Evolutionary conservation across 306 rosid genomes (phyloP), one percentile per base, ranked within the genome.

Genomic region (Macrotyloma uniflorum): DNA sequence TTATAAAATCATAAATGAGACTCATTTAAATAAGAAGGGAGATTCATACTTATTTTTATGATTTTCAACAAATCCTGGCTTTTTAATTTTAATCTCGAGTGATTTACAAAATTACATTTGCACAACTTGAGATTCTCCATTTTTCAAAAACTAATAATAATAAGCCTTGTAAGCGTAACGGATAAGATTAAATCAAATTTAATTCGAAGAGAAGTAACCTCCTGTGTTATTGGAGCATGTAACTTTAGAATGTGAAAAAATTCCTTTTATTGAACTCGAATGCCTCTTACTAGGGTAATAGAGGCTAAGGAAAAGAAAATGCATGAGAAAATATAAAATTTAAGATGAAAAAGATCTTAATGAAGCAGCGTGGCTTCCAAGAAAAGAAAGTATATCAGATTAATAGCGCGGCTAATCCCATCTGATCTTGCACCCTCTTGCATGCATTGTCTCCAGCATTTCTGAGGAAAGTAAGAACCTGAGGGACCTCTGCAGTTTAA

Each of bases 381-480:
- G 67, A 81, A 72, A 72, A 76, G 74, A 26, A 71, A 57, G 49
- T 19, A 30, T 38, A 65, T 20, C 15, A 66, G 67, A 16, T 1
- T 59, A n/a, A 57, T 8, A 69, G 66, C 0, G 14, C n/a, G 19
- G 74, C 84, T 86, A 90, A 84, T 86, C 94, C 94, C 94, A 90
- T 83, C 90, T 90, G 80, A 90, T 65, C 79, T 78, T 82, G 90
- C 91, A 84, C 54, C 91, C 89, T 67, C 82, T 74, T 53, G 85
- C 86, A 46, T 72, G 84, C 72, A 90, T 47, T 30, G 81, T 80
- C 40, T 80, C 90, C 0, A 88, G 86, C 42, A 84, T 76, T 76
- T 86, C 88, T 8, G 86, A 53, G 18, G 91, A 79, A 61, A 90
- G 82, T 71, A 53, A 67, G 74, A 78, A 80, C 79, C 90, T 54